Evolutionary conservation across 1,284 basidiomycete genomes (phyloP), one percentile per base, ranked within the genome.

Genomic region (Cryptococcus neoformans): DNA sequence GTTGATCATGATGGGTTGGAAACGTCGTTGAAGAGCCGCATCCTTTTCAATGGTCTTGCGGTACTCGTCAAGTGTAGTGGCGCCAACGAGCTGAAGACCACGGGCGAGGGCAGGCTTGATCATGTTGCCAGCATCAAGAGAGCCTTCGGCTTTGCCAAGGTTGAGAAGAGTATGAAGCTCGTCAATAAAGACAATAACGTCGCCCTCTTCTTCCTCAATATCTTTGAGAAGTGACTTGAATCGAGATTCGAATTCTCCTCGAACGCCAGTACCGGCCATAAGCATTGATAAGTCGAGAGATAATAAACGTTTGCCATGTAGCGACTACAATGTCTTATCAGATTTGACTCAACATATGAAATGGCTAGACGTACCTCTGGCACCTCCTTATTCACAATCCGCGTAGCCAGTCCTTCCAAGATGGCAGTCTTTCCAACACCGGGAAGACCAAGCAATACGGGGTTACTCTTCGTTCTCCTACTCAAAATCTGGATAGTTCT

Each of bases 401-500:
- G 82, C 66, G 86, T 88, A 0, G 92, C 93, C 11, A 97, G 59
- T 36, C 76, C 93, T 78, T 97, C 94, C 39, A 95, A 78, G 57
- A 97, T 92, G 0, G 93, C 91, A 0, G 93, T 95, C 78, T 95
- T 95, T 0, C 92, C 90, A 6, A 92, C 89, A 63, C 89, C 89
- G 7, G 90, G 89, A 17, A 73, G 67, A 28, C 81, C 81, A 8
- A 81, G 72, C 14, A 82, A 67, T 3, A 94, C 90, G 3, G 92
- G 92, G 69, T 94, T 94, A 11, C 86, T 89, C 75, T 93, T 92
- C 0, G 90, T 92, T 66, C 90, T 77, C 45, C 89, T 80, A 40
- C 61, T 66, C 16, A 73, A 65, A 11, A 76, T 94, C 76, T 96
- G 92, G 57, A 95, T 89, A 0, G 90, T 91, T 47, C 93, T 80